Conservation (phyloP, 768 basidiomycete species). For the Phlegmacium glaucopus region DNA sequence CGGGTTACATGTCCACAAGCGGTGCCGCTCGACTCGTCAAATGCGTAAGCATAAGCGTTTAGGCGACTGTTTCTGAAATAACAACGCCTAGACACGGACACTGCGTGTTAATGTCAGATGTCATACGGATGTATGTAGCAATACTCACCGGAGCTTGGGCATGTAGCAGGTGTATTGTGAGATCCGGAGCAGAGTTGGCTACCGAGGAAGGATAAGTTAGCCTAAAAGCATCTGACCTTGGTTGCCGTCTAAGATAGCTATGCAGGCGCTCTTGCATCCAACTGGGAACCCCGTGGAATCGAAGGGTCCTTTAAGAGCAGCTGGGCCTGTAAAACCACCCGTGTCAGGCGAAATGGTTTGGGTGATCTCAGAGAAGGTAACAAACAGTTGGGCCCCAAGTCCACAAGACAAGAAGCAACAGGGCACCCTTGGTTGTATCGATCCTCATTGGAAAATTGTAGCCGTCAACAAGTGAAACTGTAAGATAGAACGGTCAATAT, state of each 20-base stretch:
- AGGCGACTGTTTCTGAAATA: conserved; percentile 44
- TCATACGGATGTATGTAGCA: conserved; percentile 4
- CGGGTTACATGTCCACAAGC: conserved; percentile 53
- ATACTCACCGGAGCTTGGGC: conserved; percentile 42
- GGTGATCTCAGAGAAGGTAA: neutral
- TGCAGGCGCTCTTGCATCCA: conserved; percentile 61
- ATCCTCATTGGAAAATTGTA: conserved; percentile 54
- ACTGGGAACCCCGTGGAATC: conserved; percentile 50
- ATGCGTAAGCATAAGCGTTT: conserved; percentile 50
- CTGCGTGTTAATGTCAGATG: conserved; percentile 20
- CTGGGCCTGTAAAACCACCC: conserved; percentile 40
- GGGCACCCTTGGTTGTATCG: conserved; percentile 32
- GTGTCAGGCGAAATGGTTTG: neutral
- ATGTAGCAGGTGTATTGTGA: conserved; percentile 46
- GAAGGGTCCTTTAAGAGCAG: conserved; percentile 47
- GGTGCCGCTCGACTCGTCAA: conserved; percentile 44
- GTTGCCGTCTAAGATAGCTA: conserved; percentile 40
- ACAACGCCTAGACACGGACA: conserved; percentile 32
- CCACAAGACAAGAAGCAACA: conserved; percentile 54
- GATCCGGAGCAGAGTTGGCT: conserved; percentile 39
- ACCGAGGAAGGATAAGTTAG: too few species aligned
- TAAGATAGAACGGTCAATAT: too few species aligned
- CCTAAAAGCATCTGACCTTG: too few species aligned
- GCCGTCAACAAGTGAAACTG: conserved; percentile 67
- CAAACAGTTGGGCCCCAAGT: conserved; percentile 57